Evolutionary conservation across 495 filamentous ascomycete species (phyloP).

Genomic region (Astrocystis sublimbata): DNA sequence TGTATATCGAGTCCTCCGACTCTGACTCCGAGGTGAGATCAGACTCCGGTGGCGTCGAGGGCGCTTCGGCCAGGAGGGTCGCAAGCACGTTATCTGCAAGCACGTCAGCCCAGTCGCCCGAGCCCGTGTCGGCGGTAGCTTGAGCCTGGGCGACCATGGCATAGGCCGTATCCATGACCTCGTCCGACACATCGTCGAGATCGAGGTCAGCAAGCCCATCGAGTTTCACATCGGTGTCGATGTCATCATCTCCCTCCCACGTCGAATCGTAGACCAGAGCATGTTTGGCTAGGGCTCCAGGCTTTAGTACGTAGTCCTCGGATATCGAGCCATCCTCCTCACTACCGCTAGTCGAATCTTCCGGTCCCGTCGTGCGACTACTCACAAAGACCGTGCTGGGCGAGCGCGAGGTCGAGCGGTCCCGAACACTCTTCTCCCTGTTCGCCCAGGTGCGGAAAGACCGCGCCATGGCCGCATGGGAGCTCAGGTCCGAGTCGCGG

Average conservation of each 20-base stretch:
- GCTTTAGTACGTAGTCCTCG: background rate
- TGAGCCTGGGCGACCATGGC: background rate
- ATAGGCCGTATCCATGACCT: background rate
- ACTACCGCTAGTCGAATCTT: slow-evolving; percentile 1
- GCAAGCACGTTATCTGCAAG: slow-evolving; percentile 5
- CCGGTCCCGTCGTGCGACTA: slow-evolving; percentile 4
- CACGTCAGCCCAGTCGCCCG: slow-evolving; percentile 19
- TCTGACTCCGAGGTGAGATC: background rate
- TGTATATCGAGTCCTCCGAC: too few relatives aligned
- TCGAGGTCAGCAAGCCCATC: slow-evolving; percentile 1
- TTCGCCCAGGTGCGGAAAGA: slow-evolving; percentile 21
- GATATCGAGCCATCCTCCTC: background rate
- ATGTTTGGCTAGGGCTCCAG: slow-evolving; percentile 5
- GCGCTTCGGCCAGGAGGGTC: background rate
- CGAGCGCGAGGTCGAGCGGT: background rate
- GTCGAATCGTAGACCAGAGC: background rate
- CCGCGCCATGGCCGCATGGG: slow-evolving; percentile 22
- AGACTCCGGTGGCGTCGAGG: background rate
- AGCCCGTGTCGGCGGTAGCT: background rate
- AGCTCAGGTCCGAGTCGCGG: slow-evolving; percentile 12
- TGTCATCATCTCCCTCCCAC: background rate
- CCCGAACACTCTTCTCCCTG: background rate
- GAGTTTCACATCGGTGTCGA: background rate
- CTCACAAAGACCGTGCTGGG: background rate
- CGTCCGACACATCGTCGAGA: slow-evolving; percentile 7